These are phyloP conservation scores for Lunasporangiospora selenospora DNA, from an alignment of 192 early-diverging fungal species.

Conservation along the genomic window DNA sequence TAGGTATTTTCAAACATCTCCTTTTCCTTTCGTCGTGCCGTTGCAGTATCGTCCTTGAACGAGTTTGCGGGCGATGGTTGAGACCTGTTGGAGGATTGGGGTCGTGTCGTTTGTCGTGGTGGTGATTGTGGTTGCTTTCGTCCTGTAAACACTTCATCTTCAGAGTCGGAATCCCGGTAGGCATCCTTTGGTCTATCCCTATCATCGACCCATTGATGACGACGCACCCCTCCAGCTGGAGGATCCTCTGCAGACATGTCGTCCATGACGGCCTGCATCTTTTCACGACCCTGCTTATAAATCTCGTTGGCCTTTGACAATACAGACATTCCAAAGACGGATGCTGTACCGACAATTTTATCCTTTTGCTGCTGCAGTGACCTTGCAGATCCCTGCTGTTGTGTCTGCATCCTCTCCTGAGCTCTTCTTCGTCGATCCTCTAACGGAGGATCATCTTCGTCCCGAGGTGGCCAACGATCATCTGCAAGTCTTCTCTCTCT, in stretches of 20 bases:
- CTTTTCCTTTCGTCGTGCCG: conserved; percentile 22
- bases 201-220: conserved; percentile 31
- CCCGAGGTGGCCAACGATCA: conserved; percentile 7
- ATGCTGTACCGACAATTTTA: conserved; percentile 60
- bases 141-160: conserved; percentile 28
- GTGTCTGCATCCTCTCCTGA: conserved; percentile 1
- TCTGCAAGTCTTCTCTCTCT: not conserved
- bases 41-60: no score
- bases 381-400: conserved; percentile 16
- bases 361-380: conserved; percentile 58
- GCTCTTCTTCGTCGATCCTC: conserved; percentile 25
- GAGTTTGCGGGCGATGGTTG: not conserved
- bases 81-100: not conserved
- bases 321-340: conserved; percentile 64
- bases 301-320: conserved; percentile 72
- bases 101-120: conserved; percentile 5
- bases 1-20: conserved; percentile 42
- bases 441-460: conserved; percentile 26
- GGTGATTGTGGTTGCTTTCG: conserved; percentile 15
- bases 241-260: conserved; percentile 58
- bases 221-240: conserved; percentile 3
- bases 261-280: conserved; percentile 64
- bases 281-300: conserved; percentile 66
- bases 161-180: conserved; percentile 48
- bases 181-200: conserved; percentile 2